Evolutionary conservation across 371 early-diverging fungal genomes (phyloP).

Genomic region (Mucor sp.): DNA sequence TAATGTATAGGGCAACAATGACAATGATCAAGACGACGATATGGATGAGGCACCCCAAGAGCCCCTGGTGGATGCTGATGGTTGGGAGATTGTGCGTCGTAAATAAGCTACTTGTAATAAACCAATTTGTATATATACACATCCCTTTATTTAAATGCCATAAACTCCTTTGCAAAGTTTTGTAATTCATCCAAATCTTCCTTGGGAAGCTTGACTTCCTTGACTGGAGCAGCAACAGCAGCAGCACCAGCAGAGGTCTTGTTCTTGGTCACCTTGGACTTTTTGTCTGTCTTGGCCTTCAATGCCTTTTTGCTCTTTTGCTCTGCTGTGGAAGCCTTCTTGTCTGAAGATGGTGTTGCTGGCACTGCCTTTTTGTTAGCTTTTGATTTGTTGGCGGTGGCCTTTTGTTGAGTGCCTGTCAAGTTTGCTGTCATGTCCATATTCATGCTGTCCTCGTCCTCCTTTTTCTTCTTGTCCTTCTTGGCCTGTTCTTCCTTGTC

Average conservation of each 20-base stretch:
- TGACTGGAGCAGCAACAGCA: not conserved
- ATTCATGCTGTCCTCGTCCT: conserved; percentile 29
- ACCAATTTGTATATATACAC: not conserved
- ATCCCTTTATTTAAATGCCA: conserved; percentile 14
- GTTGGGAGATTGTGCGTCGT: conserved; percentile 50
- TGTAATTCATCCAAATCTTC: conserved; percentile 31
- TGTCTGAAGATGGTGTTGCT: not conserved
- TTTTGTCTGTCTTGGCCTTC: conserved; percentile 15
- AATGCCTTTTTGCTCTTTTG: conserved; percentile 8
- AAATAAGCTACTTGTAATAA: conserved; percentile 13
- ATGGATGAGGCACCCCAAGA: conserved; percentile 46
- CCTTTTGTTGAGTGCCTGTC: conserved; percentile 26
- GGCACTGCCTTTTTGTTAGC: conserved; percentile 4
- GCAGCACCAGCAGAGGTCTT: conserved; percentile 2
- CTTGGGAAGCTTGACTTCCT: conserved; percentile 22
- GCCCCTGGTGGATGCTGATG: conserved; percentile 54
- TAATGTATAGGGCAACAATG: conserved; percentile 21
- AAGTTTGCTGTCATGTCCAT: conserved; percentile 25
- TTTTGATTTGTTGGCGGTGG: not conserved
- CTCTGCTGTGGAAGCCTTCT: conserved; percentile 2
- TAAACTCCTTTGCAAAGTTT: conserved; percentile 29
- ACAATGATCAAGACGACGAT: conserved; percentile 35
- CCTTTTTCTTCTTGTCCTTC: conserved; percentile 30
- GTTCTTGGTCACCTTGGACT: conserved; percentile 15
- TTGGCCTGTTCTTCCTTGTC: conserved; percentile 37